Conservation (phyloP, 2,329 filamentous ascomycete species). For the Rhinocladiella similis region DNA sequence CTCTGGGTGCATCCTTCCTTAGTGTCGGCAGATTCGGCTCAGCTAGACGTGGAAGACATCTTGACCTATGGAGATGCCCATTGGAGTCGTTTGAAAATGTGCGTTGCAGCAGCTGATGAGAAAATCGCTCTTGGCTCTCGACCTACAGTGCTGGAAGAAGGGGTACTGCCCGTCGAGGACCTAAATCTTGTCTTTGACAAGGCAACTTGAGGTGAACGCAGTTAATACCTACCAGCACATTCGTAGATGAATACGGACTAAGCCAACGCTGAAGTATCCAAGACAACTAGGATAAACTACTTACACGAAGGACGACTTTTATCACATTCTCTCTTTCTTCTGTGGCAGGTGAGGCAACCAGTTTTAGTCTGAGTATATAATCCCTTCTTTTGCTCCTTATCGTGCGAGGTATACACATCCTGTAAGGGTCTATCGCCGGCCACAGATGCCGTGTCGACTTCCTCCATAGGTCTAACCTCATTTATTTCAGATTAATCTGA, state of each 20-base stretch:
- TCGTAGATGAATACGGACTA: no score
- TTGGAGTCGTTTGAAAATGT: neutral
- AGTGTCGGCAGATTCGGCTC: neutral
- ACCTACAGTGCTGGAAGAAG: neutral
- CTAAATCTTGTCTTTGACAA: neutral
- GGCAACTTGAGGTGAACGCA: neutral
- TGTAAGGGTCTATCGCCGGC: neutral
- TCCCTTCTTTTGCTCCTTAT: no score
- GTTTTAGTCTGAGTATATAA: no score
- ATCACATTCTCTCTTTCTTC: no score
- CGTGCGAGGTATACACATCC: no score
- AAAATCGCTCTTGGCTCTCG: neutral
- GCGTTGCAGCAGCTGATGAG: neutral
- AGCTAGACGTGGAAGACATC: neutral
- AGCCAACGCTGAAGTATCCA: no score
- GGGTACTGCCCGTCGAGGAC: no score
- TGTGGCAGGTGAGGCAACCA: no score
- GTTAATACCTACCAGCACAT: no score
- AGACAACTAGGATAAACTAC: no score
- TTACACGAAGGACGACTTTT: no score
- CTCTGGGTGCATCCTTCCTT: neutral
- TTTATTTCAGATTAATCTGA: neutral
- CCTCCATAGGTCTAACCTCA: neutral
- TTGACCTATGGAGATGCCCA: neutral
- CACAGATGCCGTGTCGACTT: neutral